These are phyloP conservation scores for Xerocomus potaroensis DNA, from an alignment of 768 basidiomycete species.

Conservation along the genomic window DNA sequence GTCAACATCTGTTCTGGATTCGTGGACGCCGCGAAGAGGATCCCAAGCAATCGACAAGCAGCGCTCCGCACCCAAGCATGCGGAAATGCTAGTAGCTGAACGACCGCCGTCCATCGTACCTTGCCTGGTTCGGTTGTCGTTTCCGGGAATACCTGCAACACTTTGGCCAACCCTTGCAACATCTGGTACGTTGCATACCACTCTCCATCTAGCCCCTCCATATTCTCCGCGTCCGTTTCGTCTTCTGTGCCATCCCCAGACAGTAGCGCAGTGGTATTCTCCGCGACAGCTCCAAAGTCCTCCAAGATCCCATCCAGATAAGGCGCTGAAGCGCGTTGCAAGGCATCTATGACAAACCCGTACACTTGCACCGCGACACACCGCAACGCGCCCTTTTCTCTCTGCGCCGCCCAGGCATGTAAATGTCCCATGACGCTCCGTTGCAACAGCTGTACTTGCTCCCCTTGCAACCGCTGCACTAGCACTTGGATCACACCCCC, in stretches of 20 bases:
- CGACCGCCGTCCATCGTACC: constrained; percentile 61
- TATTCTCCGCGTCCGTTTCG: constrained; percentile 44
- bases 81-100: constrained; percentile 73
- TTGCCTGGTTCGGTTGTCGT: constrained; percentile 40
- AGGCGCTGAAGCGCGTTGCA: constrained; percentile 43
- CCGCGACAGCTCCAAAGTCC: constrained; percentile 43
- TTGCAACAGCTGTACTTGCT: constrained; percentile 48
- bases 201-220: constrained; percentile 54
- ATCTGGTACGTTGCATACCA: constrained; percentile 86
- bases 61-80: constrained; percentile 93
- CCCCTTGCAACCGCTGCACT: constrained; percentile 60
- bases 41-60: constrained; percentile 70
- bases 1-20: constrained; percentile 38
- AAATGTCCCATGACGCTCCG: constrained; percentile 62
- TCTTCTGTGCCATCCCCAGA: constrained; percentile 14
- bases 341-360: constrained; percentile 71
- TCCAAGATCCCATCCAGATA: constrained; percentile 49
- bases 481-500: constrained; percentile 77
- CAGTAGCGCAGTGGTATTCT: no score
- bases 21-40: constrained; percentile 56
- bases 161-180: constrained; percentile 61
- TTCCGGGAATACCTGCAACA: constrained; percentile 54
- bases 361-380: constrained; percentile 80
- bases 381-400: constrained; percentile 53
- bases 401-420: constrained; percentile 73